A percentile compares a stretch with the other conserved stretches of the same genome.
These are phyloP conservation scores for Neofusicoccum umdonicola DNA, from an alignment of 2,329 filamentous ascomycete genomes.

Conservation along the genomic window DNA sequence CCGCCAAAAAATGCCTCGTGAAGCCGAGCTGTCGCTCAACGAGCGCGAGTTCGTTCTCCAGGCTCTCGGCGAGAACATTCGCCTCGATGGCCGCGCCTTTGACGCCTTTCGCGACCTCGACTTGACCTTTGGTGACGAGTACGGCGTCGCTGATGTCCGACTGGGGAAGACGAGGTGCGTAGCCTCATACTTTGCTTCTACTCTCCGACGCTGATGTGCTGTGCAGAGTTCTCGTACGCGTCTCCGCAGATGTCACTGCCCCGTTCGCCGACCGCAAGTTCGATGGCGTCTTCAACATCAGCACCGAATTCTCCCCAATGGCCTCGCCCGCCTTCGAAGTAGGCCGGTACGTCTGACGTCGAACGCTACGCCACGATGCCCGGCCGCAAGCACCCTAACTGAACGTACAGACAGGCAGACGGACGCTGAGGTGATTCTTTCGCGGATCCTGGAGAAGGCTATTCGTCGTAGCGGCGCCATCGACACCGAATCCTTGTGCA, in stretches of 20 bases:
- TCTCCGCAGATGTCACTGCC: constrained; percentile 83
- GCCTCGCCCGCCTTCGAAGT: constrained; percentile 86
- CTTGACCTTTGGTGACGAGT: constrained; percentile 83
- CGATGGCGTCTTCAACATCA: constrained; percentile 91
- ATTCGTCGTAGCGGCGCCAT: constrained; percentile 88
- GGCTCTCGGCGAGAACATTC: constrained; percentile 75
- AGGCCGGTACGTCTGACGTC: constrained; percentile 56
- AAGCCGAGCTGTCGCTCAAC: constrained; percentile 84
- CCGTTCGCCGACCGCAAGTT: constrained; percentile 87
- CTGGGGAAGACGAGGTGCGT: constrained; percentile 84
- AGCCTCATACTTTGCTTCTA: not conserved
- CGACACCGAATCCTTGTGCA: constrained; percentile 93
- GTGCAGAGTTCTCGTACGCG: constrained; percentile 72
- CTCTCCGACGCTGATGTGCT: constrained; percentile 21
- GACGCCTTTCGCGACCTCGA: constrained; percentile 77
- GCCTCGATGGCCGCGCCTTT: constrained; percentile 78
- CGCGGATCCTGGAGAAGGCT: constrained; percentile 88
- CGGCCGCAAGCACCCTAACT: constrained; percentile 24
- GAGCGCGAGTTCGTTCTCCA: constrained; percentile 84
- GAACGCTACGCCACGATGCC: constrained; percentile 2
- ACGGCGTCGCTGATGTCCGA: constrained; percentile 82
- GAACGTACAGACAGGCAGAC: constrained; percentile 62
- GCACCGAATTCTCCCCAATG: constrained; percentile 88
- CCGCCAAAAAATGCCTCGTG: constrained; percentile 71
- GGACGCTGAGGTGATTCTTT: constrained; percentile 80